Conservation (phyloP, 1,284 basidiomycete genomes). For the Abortiporus biennis region DNA sequence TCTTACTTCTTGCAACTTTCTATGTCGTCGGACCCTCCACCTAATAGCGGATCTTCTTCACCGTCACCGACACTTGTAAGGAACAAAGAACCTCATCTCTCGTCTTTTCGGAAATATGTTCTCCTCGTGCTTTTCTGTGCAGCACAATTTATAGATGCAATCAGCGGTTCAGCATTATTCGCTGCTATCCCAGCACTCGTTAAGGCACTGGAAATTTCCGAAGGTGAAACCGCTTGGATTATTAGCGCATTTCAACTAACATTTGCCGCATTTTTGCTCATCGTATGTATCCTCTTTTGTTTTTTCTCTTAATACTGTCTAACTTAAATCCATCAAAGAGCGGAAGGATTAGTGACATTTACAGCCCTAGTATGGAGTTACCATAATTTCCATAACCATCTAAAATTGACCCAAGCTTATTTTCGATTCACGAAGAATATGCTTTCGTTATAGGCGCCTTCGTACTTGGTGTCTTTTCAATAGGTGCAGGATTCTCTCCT, state of each 20-base stretch:
- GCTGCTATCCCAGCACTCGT: constrained; percentile 21
- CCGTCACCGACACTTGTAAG: not conserved
- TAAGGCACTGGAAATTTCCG: constrained; percentile 18
- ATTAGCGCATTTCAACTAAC: constrained; percentile 36
- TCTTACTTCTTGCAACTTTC: too few species aligned
- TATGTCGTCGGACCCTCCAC: too few species aligned
- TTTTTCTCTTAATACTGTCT: not conserved
- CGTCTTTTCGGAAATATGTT: not conserved
- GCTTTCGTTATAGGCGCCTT: constrained; percentile 19
- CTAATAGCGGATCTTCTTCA: not conserved
- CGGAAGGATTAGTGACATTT: constrained; percentile 21
- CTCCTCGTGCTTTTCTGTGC: constrained; percentile 19
- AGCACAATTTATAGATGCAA: constrained; percentile 19
- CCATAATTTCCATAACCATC: too few species aligned
- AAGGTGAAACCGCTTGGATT: constrained; percentile 27
- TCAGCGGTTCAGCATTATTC: constrained; percentile 22
- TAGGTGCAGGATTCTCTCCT: constrained; percentile 9
- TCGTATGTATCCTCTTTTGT: constrained; percentile 26
- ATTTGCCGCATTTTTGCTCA: constrained; percentile 35
- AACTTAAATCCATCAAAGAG: constrained; percentile 12
- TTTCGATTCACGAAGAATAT: constrained; percentile 11
- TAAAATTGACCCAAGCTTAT: not conserved
- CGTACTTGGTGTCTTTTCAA: constrained; percentile 27
- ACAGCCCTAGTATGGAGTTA: constrained; percentile 17
- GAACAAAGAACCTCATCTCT: not conserved